Evolutionary conservation across 495 filamentous ascomycete species (phyloP).

Genomic region (Pyrenula aspistea): DNA sequence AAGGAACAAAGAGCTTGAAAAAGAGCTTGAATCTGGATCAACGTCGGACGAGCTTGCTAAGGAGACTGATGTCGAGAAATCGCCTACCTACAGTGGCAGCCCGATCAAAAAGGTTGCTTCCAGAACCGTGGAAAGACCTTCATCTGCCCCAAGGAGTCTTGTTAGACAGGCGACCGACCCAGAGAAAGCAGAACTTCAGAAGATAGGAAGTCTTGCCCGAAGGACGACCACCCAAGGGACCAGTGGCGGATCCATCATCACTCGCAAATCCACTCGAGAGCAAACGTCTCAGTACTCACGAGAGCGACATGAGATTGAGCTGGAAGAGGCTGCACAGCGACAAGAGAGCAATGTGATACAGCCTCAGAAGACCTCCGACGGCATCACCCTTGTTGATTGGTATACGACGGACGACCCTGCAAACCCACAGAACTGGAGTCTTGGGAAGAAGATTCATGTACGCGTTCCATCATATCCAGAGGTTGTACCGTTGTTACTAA

Average conservation of each 20-base stretch:
- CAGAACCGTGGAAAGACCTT: not conserved
- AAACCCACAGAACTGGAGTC: slow-evolving; percentile 45
- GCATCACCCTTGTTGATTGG: slow-evolving; percentile 40
- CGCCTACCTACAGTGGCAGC: not conserved
- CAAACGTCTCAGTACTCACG: not conserved
- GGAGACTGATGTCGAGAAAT: not conserved
- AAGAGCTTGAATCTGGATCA: not conserved
- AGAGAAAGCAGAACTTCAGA: not conserved
- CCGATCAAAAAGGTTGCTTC: not conserved
- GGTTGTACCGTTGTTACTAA: not conserved
- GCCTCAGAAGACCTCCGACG: slow-evolving; percentile 25
- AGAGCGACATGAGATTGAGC: not conserved
- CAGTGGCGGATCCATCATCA: not conserved
- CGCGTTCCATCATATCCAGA: not conserved
- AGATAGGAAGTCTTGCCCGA: not conserved
- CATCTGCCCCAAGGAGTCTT: not conserved
- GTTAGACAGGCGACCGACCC: not conserved
- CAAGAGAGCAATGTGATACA: slow-evolving; percentile 34
- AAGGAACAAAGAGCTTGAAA: too few species aligned
- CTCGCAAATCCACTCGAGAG: not conserved
- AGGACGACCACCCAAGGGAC: not conserved
- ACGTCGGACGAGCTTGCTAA: not conserved
- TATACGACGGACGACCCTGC: slow-evolving; percentile 38
- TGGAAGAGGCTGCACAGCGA: slow-evolving; percentile 10
- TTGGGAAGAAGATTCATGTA: slow-evolving; percentile 18